Evolutionary conservation across 352 stramenopile species (phyloP).

Genomic region (Globisporangium yorkense): DNA sequence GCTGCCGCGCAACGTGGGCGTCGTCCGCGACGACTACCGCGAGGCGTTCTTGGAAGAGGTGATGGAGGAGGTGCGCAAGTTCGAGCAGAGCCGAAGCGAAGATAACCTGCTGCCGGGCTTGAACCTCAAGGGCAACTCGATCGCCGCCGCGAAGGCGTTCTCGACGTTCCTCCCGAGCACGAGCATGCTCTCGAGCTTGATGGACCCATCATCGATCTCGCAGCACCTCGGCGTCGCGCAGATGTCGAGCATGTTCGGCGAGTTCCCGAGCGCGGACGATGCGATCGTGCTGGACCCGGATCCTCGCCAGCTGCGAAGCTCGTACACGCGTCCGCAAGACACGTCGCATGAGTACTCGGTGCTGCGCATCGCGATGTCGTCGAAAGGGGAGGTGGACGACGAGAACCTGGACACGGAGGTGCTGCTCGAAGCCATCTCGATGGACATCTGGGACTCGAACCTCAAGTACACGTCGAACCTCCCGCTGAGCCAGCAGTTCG

Average conservation of each 20-base stretch:
- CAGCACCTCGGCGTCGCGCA: conserved; percentile 38
- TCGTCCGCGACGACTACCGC: conserved; percentile 50
- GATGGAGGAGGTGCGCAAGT: conserved; percentile 49
- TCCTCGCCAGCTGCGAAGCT: conserved; percentile 23
- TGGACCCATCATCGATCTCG: conserved; percentile 55
- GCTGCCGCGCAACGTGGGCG: conserved; percentile 23
- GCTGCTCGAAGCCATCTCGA: conserved; percentile 79
- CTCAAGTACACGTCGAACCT: conserved; percentile 83
- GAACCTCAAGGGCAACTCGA: conserved; percentile 47
- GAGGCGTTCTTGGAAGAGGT: conserved; percentile 58
- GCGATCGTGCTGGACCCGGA: conserved; percentile 64
- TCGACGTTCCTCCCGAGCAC: conserved; percentile 65
- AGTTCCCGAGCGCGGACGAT: conserved; percentile 46
- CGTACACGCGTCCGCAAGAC: conserved; percentile 28
- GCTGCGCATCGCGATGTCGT: conserved; percentile 77
- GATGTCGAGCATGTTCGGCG: conserved; percentile 47
- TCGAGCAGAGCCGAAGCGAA: conserved; percentile 35
- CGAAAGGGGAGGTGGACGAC: conserved; percentile 46
- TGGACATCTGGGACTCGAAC: conserved; percentile 80
- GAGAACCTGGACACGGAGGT: conserved; percentile 69
- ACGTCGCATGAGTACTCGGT: conserved; percentile 55
- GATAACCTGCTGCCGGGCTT: conserved; percentile 56
- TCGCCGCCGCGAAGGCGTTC: conserved; percentile 64
- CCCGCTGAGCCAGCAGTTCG: conserved; percentile 56
- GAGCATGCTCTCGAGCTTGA: conserved; percentile 69